phyloP scores from a whole-genome alignment of 345 rosid genomes.

The sweet orange (Citrus sinensis) region DVS_A1.0 CM039169.1:1565001-1565500 shows the following conservation, averaged over 20 bases:
- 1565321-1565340: too few species aligned
- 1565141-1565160: slow-evolving; percentile 18
- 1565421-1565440: too few species aligned
- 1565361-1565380: too few species aligned
- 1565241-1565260: not conserved
- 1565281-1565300: too few species aligned
- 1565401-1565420: too few species aligned
- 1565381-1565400: too few species aligned
- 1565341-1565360: too few species aligned
- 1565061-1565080: slow-evolving; percentile 5
- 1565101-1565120: slow-evolving; percentile 5
- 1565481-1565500: too few species aligned
- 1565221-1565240: not conserved
- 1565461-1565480: too few species aligned
- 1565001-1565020: not conserved
- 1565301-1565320: too few species aligned
- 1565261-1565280: too few species aligned
- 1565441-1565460: too few species aligned
- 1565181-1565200: not conserved
- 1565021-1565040: not conserved
- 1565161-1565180: slow-evolving; percentile 8
- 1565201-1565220: not conserved
- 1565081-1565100: slow-evolving; percentile 6
- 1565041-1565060: slow-evolving; percentile 14
- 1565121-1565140: slow-evolving; percentile 21